Evolutionary conservation across 441 rosid species (phyloP), one percentile per base, ranked within the genome.

Genomic region (Populus hybrid): DNA sequence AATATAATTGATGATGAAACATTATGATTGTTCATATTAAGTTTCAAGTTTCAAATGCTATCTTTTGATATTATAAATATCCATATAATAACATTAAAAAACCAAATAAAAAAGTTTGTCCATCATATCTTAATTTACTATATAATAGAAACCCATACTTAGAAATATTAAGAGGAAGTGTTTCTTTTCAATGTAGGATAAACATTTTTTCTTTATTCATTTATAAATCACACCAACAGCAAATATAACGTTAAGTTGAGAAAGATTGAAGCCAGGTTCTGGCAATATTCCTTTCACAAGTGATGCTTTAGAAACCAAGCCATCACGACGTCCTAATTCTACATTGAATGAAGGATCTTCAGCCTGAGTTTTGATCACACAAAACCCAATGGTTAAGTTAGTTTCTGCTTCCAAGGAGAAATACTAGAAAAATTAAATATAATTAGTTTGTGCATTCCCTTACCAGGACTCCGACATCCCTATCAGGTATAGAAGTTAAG

Each of bases 241-340:
- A 42, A 95, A 95, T 1, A 89, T 76, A 4, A 86, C 1, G 21
- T 77, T 83, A 2, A 93, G 89, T 67, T 87, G 86, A 8, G n/a
- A 75, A 5, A 91, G 88, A 70, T 83, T 73, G 70, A 90, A 85
- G 4, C 80, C 74, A 1, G 97, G 98, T 21, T 86, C 85, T 18
- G 99, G 99, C 20, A 95, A 75, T 69, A 86, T 91, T 77, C 97
- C 97, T 0, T 84, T 20, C 5, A 92, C 99, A 0, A 23, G 75
- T 14, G 99, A 91, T 40, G 93, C 87, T 9, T 76, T 10, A 0
- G 97, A 95, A 20, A 80, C 70, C 0, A 89, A 81, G 23, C 98
- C 94, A 70, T 95, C 98, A 0, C 90, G 88, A 34, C 98, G 87
- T 11, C 99, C 97, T 75, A 95, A 73, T 83, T 93, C 97, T 12